Percentiles rank a stretch among this genome's conserved stretches.
Evolutionary conservation across 2,329 filamentous ascomycete species (phyloP).

Genomic region (Aspergillus sp.): DNA sequence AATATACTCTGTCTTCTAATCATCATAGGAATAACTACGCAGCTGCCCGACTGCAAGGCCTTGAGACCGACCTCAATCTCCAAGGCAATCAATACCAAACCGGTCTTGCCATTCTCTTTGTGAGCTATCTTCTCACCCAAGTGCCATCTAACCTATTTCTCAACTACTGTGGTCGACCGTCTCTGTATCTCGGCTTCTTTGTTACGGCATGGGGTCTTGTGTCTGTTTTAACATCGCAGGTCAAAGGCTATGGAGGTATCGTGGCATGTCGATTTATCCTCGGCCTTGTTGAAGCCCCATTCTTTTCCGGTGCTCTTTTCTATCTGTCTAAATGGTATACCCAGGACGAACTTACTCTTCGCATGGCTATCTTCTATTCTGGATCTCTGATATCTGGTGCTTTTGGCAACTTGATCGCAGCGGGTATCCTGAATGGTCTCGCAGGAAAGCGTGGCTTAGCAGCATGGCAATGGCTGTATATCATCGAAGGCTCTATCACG

Average conservation of each 20-base stretch:
- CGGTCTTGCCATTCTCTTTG: constrained; percentile 31
- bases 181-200: constrained; percentile 32
- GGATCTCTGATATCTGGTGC: constrained; percentile 46
- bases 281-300: constrained; percentile 43
- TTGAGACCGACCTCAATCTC: constrained; percentile 29
- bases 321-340: constrained; percentile 52
- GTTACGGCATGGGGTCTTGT: constrained; percentile 35
- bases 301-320: constrained; percentile 44
- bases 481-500: constrained; percentile 36
- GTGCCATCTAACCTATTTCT: constrained; percentile 38
- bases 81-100: constrained; percentile 25
- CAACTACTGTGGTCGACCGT: constrained; percentile 25
- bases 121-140: constrained; percentile 30
- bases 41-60: constrained; percentile 29
- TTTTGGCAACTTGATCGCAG: constrained; percentile 51
- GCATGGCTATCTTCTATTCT: constrained; percentile 49
- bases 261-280: constrained; percentile 36
- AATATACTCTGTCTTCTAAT: not conserved
- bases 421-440: constrained; percentile 44
- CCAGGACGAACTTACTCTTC: constrained; percentile 46
- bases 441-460: constrained; percentile 28
- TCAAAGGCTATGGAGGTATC: constrained; percentile 29
- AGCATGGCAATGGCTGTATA: constrained; percentile 41
- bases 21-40: constrained; percentile 33
- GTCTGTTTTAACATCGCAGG: constrained; percentile 32